Evolutionary conservation across 164 flowering plant genomes (phyloP).

Genomic region (Chimonanthus praecox): DNA sequence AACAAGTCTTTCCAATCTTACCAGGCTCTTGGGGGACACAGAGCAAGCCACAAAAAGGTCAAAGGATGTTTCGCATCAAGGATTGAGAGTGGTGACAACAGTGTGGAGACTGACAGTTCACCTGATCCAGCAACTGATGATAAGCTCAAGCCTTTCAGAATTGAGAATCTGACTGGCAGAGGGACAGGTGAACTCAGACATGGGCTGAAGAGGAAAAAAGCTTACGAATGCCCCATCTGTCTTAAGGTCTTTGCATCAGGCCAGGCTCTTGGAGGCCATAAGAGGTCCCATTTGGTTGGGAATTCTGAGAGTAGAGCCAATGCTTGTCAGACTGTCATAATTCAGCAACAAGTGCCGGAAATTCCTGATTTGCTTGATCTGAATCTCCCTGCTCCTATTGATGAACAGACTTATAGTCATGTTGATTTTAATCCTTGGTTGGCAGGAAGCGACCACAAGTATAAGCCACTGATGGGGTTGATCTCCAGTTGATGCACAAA

Average conservation of each 20-base stretch:
- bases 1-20: slow-evolving; percentile 49
- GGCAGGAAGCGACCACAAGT: slow-evolving; percentile 22
- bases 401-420: slow-evolving; percentile 30
- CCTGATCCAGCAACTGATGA: slow-evolving; percentile 16
- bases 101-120: slow-evolving; percentile 24
- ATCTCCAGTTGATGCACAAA: slow-evolving; percentile 12
- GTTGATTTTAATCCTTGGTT: slow-evolving; percentile 25
- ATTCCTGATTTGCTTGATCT: slow-evolving; percentile 44
- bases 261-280: slow-evolving; percentile 74
- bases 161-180: slow-evolving; percentile 1
- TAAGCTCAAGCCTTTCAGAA: slow-evolving; percentile 18
- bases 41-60: slow-evolving; percentile 42
- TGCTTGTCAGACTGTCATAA: slow-evolving; percentile 16
- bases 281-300: slow-evolving; percentile 54
- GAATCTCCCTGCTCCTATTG: slow-evolving; percentile 57
- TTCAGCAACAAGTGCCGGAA: slow-evolving; percentile 24
- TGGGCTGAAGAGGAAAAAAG: slow-evolving; percentile 30
- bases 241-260: slow-evolving; percentile 54
- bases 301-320: slow-evolving; percentile 15
- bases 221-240: slow-evolving; percentile 57
- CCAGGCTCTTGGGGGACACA: slow-evolving; percentile 60
- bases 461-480: slow-evolving; percentile 22
- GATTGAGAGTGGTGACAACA: slow-evolving; percentile 41
- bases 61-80: slow-evolving; percentile 28
- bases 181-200: slow-evolving; percentile 16